Percentiles rank a stretch among this genome's conserved stretches.
phyloP scores from a whole-genome alignment of 805 yeast genomes.

The Ascoidea tarda region DNA sequence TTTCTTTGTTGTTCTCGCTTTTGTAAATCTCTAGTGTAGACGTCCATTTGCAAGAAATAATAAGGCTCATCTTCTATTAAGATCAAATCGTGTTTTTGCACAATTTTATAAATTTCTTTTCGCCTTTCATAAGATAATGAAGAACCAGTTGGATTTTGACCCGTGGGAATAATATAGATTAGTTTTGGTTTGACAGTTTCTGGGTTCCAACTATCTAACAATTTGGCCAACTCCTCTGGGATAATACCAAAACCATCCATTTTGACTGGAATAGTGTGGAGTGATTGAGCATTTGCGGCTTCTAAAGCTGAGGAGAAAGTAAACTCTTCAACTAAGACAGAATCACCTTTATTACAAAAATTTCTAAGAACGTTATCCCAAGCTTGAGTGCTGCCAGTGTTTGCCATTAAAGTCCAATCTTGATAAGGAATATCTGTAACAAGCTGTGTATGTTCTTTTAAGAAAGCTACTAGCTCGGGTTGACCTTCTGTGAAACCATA shows the following conservation, averaged over 20 bases:
- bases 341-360: conserved; percentile 65
- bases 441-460: conserved; percentile 60
- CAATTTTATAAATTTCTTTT: conserved; percentile 56
- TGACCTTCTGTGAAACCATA: conserved; percentile 83
- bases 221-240: conserved; percentile 50
- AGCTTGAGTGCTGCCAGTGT: conserved; percentile 82
- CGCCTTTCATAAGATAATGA: conserved; percentile 70
- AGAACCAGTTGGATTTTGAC: conserved; percentile 97
- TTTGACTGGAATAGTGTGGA: conserved; percentile 54
- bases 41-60: conserved; percentile 89
- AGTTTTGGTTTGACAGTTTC: conserved; percentile 57
- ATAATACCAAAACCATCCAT: conserved; percentile 71
- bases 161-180: conserved; percentile 85
- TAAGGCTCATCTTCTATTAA: conserved; percentile 95
- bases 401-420: conserved; percentile 61
- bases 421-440: conserved; percentile 31
- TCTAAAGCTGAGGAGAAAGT: conserved; percentile 79
- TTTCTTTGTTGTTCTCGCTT: conserved; percentile 19
- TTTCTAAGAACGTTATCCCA: conserved; percentile 78
- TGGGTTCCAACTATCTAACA: conserved; percentile 59
- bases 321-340: conserved; percentile 70
- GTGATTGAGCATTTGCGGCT: conserved; percentile 61
- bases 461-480: conserved; percentile 48
- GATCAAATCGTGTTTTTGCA: conserved; percentile 74
- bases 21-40: conserved; percentile 35